Base-by-base conservation (phyloP, 2,329 filamentous ascomycete species). In the Cytospora piceae region DNA sequence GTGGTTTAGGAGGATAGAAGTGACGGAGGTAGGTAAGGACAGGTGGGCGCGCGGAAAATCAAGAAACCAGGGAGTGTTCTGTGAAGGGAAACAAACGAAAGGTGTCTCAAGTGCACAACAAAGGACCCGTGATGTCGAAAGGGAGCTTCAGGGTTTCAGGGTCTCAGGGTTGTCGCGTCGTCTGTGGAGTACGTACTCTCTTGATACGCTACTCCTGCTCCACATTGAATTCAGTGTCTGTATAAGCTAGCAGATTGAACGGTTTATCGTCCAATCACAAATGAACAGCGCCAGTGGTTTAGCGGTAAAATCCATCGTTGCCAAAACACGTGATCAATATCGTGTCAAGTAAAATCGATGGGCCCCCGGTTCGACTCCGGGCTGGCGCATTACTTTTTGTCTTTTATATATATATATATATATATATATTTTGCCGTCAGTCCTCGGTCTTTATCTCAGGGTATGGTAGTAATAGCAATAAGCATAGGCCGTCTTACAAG, bases 71-170 rank as follows among this genome's bases (percentile, higher is more conserved):
- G 20, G 12, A 11, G 17, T 12, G 15, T 15, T 14, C 22, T 52
- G 29, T 14, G 24, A 20, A n/a, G n/a, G 52, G 24, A 62, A 37
- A 22, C 37, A 51, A 31, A 62, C 52, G 39, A 42, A 42, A 42
- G 39, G 60, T 62, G 60, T 62, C 60, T 42, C 52, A 49, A 62
- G 52, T n/a, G 56, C 24, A 5, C 29, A 29, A 29, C n/a, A 31
- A 29, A 5, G 34, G 52, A 32, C 55, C 52, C 2, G 15, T 42
- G 39, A n/a, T 42, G 39, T 42, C 20, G 39, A 15, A 42, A 42
- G 39, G 39, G 39, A 42, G 39, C 8, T 42, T 12, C 34, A 37
- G 34, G 34, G 34, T 37, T 37, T 3, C 34, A 15, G 11, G 12
- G 34, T 37, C 11, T 12, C 34, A 37, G 34, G 34, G 34, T 22